A percentile compares a stretch with the other conserved stretches of the same genome.
phyloP scores from a whole-genome alignment of 2,329 filamentous ascomycete genomes.

The Aspergillus terreus region DNA sequence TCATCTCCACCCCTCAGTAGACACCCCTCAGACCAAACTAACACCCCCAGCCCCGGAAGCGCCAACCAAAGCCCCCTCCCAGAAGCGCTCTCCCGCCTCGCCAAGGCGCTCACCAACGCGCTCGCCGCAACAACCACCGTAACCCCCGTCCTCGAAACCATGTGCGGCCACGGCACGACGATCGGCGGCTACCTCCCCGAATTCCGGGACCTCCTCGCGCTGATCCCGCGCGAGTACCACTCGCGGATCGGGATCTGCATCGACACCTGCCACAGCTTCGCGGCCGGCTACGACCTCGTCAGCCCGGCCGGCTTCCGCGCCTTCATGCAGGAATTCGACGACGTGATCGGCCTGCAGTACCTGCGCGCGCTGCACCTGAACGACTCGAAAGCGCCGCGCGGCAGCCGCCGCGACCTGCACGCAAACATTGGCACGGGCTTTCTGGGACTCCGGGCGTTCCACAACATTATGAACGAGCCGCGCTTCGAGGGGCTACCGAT shows the following conservation, averaged over 20 bases:
- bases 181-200: constrained; percentile 85
- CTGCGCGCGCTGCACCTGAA: constrained; percentile 87
- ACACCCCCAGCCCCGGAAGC: constrained; percentile 62
- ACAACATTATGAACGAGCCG: constrained; percentile 80
- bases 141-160: constrained; percentile 86
- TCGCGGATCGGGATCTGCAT: constrained; percentile 85
- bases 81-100: constrained; percentile 74
- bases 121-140: constrained; percentile 73
- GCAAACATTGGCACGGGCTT: constrained; percentile 97
- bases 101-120: constrained; percentile 74
- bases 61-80: constrained; percentile 64
- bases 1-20: background rate
- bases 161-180: constrained; percentile 86
- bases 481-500: constrained; percentile 77
- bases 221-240: constrained; percentile 70
- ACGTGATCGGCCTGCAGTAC: constrained; percentile 71
- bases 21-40: background rate
- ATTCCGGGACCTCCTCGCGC: constrained; percentile 75
- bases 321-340: constrained; percentile 73
- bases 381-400: constrained; percentile 87
- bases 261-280: constrained; percentile 95
- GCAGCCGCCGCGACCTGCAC: constrained; percentile 80
- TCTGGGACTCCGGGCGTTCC: constrained; percentile 83
- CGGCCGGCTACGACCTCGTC: constrained; percentile 85
- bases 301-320: constrained; percentile 67